Evolutionary conservation across 257 asterid genomes (phyloP), one percentile per base, ranked within the genome.

Genomic region (Solanum ahanhuiri): DNA sequence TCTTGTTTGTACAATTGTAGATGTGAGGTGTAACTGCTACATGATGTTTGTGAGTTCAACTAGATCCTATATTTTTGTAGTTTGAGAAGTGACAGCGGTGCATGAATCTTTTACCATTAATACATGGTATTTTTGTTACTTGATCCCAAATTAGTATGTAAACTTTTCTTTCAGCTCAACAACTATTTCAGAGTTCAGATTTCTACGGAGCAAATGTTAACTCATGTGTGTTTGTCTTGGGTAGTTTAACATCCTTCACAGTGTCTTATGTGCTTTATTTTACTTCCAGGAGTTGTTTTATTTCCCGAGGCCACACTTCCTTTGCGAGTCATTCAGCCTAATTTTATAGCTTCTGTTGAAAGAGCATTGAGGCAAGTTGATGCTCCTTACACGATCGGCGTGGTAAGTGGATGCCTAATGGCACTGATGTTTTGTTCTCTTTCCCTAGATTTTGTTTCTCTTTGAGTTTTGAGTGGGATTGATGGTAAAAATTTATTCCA

Each of bases 301-400:
- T 96, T 96, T 88, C 99, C 99, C 3, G 99, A 94, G 90, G 98
- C 99, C 85, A 93, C 93, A 71, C 98, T 96, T 91, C 99, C 98
- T 76, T 94, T 96, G 82, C 91, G 99, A 92, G 96, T 97, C 84
- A 85, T 96, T 89, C 87, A 89, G 87, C 94, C 94, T 60, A 92
- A 91, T 91, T 91, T 93, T 87, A 87, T 97, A 83, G 95, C 99
- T 87, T 98, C 96, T n/a, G 91, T 95, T 67, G 96, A 95, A 87
- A 92, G 91, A 87, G 97, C 98, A 77, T 72, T 97, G 94, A 91
- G 82, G 90, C 98, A 95, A 87, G 93, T 76, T 92, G 96, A 94
- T 85, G 96, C 91, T 88, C 96, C 97, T 85, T 92, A 87, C 89
- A 95, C 94, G 23, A 94, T 97, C 71, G 98, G 98, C 48, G 98